Evolutionary conservation across 1,139 yeast genomes (phyloP), one percentile per base, ranked within the genome.

Genomic region (Barnettozyma hawaiiensis): DNA sequence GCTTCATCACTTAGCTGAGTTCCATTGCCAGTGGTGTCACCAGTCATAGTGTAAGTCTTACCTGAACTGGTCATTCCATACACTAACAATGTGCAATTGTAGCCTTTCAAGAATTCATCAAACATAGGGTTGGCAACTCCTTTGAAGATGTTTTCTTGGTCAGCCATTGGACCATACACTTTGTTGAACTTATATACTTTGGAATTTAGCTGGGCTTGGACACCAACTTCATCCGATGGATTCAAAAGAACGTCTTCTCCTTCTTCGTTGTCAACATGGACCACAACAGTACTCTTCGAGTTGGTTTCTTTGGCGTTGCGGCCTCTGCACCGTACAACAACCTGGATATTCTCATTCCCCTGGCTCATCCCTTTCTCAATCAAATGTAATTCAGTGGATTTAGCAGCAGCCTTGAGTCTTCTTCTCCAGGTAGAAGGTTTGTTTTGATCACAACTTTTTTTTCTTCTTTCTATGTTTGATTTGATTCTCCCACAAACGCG

Each of bases 321-420:
- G 3, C 86, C 95, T 42, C 97, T 73, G 60, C 97, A 89, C 52
- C 97, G 75, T 21, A 89, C 95, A 3, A 85, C 85, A 21, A 90
- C 97, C 54, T 83, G 83, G 43, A 85, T 84, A 57, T 84, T 75
- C 40, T 67, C 57, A 40, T 51, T 54, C 24, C 54, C 58, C 16
- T 51, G 37, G 37, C 51, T 50, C 57, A 53, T 50, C 12, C 8
- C 39, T 10, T 9, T 9, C 7, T 14, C 5, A 26, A 4, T 18
- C 11, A 12, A 15, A 19, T 3, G 31, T 10, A 14, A 12, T 28
- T 15, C n/a, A 15, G 12, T 24, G n/a, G 7, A 24, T 10, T 12
- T 12, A 11, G 7, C 3, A 7, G 27, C 7, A 11, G n/a, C 27
- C 12, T 24, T 14, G 4, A 26, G 29, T n/a, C n/a, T n/a, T 14